Percentiles rank a stretch among this genome's conserved stretches.
Evolutionary conservation across 306 rosid genomes (phyloP).

Genomic region (Datisca glomerata): DNA sequence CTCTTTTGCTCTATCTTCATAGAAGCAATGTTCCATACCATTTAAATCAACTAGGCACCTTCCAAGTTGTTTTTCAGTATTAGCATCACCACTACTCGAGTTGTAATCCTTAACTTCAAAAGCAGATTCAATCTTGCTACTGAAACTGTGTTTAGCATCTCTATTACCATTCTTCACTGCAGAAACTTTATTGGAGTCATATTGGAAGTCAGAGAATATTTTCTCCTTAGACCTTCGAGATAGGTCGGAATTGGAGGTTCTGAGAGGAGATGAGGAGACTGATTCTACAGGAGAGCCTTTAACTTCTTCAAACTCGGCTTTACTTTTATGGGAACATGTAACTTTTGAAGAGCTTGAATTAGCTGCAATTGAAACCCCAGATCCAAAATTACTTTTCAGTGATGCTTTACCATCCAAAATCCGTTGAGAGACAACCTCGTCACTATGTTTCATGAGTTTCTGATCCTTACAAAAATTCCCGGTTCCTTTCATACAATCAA

Average conservation of each 20-base stretch:
- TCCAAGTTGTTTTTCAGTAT: conserved; percentile 19
- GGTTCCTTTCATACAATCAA: conserved; percentile 17
- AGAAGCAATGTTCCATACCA: conserved; percentile 6
- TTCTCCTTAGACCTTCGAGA: conserved; percentile 17
- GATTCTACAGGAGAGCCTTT: conserved; percentile 68
- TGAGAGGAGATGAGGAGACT: conserved; percentile 60
- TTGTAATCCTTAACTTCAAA: conserved; percentile 24
- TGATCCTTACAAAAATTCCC: conserved; percentile 22
- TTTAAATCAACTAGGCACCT: conserved; percentile 16
- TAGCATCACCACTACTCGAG: conserved; percentile 16
- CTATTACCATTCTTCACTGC: conserved; percentile 7
- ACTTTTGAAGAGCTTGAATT: conserved; percentile 75
- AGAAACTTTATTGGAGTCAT: conserved; percentile 27
- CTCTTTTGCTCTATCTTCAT: conserved; percentile 22
- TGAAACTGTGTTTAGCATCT: conserved; percentile 24
- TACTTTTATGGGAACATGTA: conserved; percentile 39
- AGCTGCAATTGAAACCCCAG: conserved; percentile 35
- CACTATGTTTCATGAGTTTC: conserved; percentile 23
- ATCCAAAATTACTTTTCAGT: conserved; percentile 27
- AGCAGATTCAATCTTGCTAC: conserved; percentile 20
- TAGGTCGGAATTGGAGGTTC: conserved; percentile 33
- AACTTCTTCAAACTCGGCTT: conserved; percentile 36
- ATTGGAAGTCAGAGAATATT: conserved; percentile 8
- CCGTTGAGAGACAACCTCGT: conserved; percentile 23
- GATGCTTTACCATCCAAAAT: conserved; percentile 25